These are phyloP conservation scores for Lolium multiflorum DNA, from an alignment of 176 grass and related monocot genomes.

Conservation along the genomic window DNA sequence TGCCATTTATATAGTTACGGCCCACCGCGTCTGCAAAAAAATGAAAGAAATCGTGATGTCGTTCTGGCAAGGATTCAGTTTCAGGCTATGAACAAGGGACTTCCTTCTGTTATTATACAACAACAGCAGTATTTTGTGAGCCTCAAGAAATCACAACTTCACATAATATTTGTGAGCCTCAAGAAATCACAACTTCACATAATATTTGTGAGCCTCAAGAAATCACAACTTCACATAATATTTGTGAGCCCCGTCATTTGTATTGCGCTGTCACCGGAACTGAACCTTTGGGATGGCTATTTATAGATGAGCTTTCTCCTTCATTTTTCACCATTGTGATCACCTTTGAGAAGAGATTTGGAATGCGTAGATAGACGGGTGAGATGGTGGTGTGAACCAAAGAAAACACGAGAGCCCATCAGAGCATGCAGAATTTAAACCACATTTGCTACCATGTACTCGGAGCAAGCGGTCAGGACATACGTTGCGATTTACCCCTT, in stretches of 20 bases:
- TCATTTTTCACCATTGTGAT: background rate
- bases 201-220: background rate
- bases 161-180: too few species aligned
- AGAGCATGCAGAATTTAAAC: too few species aligned
- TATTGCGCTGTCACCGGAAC: background rate
- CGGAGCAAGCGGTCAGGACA: too few species aligned
- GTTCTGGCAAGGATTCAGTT: too few species aligned
- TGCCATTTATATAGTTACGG: too few species aligned
- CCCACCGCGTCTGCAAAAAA: too few species aligned
- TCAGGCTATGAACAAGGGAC: too few species aligned
- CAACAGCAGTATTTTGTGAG: background rate
- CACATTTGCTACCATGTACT: too few species aligned
- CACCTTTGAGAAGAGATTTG: background rate
- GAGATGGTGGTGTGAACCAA: constrained; percentile 12
- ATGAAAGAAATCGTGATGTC: too few species aligned
- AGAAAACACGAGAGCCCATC: background rate
- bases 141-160: background rate
- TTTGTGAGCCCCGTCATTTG: background rate
- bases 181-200: too few species aligned
- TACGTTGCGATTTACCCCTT: too few species aligned
- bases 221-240: background rate
- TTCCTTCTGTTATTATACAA: background rate
- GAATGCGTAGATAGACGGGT: background rate
- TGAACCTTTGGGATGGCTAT: background rate
- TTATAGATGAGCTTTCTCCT: too few species aligned